Conservation (phyloP, 2,329 filamentous ascomycete species). For the Grosmannia penicillata region DNA sequence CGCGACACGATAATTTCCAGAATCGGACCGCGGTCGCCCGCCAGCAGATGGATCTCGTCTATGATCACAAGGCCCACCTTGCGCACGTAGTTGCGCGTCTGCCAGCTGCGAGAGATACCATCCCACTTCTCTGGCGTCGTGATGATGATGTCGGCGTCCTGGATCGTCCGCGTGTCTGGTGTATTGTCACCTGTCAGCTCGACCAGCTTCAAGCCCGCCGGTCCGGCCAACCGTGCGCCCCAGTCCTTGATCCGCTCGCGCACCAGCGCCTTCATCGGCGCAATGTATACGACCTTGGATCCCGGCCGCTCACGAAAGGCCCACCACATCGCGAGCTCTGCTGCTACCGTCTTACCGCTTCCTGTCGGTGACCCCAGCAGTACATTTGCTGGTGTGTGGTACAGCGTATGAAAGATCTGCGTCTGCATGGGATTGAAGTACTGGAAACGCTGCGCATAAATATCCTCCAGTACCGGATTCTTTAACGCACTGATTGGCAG, state of each 20-base stretch:
- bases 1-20: slow-evolving; percentile 86
- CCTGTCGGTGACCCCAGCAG: slow-evolving; percentile 90
- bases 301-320: slow-evolving; percentile 88
- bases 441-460: slow-evolving; percentile 79
- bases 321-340: slow-evolving; percentile 98
- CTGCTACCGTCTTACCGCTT: slow-evolving; percentile 93
- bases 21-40: slow-evolving; percentile 91
- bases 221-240: slow-evolving; percentile 64
- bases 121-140: slow-evolving; percentile 99
- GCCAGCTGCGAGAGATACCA: slow-evolving; percentile 97
- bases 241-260: slow-evolving; percentile 94
- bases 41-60: slow-evolving; percentile 95
- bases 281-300: slow-evolving; percentile 97
- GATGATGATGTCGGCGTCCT: slow-evolving; percentile 93
- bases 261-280: slow-evolving; percentile 97
- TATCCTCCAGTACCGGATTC: slow-evolving; percentile 71
- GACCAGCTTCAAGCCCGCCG: slow-evolving; percentile 79
- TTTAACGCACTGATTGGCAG: slow-evolving; percentile 76
- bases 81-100: slow-evolving; percentile 89
- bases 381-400: slow-evolving; percentile 84
- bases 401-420: slow-evolving; percentile 93
- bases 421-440: slow-evolving; percentile 99
- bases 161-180: slow-evolving; percentile 87
- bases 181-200: slow-evolving; percentile 94
- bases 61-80: slow-evolving; percentile 95